Evolutionary conservation across 164 flowering plant genomes (phyloP).

Genomic region (Nelumbo lutea): DNA sequence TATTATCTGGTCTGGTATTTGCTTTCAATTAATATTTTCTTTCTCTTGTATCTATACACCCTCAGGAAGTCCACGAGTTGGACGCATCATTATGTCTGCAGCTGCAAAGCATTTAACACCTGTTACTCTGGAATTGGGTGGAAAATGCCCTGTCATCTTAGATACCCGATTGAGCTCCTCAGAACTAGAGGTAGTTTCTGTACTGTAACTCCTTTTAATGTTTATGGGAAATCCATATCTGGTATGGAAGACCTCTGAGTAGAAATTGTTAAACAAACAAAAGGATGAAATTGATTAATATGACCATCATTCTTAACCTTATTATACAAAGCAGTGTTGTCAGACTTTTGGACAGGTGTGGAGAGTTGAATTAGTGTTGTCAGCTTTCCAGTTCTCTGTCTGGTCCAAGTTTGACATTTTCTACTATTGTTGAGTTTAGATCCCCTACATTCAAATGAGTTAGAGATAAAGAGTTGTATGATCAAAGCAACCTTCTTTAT

Average conservation of each 20-base stretch:
- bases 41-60: background rate
- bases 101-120: constrained; percentile 91
- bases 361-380: too few species aligned
- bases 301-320: too few species aligned
- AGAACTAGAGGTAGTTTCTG: constrained; percentile 39
- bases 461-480: too few species aligned
- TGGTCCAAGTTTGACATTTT: too few species aligned
- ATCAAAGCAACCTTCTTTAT: too few species aligned
- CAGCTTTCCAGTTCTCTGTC: too few species aligned
- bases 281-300: too few species aligned
- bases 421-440: too few species aligned
- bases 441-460: too few species aligned
- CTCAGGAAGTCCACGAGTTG: constrained; percentile 71
- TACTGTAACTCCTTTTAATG: background rate
- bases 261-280: too few species aligned
- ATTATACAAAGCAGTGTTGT: too few species aligned
- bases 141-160: constrained; percentile 75
- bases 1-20: background rate
- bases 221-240: background rate
- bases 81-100: constrained; percentile 69
- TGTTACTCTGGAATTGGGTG: constrained; percentile 85
- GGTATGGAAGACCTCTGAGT: background rate
- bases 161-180: constrained; percentile 39
- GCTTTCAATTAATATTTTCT: background rate
- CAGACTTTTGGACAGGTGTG: too few species aligned